Evolutionary conservation across 2,329 filamentous ascomycete genomes (phyloP), one percentile per base, ranked within the genome.

Genomic region (Colletotrichum zoysiae): DNA sequence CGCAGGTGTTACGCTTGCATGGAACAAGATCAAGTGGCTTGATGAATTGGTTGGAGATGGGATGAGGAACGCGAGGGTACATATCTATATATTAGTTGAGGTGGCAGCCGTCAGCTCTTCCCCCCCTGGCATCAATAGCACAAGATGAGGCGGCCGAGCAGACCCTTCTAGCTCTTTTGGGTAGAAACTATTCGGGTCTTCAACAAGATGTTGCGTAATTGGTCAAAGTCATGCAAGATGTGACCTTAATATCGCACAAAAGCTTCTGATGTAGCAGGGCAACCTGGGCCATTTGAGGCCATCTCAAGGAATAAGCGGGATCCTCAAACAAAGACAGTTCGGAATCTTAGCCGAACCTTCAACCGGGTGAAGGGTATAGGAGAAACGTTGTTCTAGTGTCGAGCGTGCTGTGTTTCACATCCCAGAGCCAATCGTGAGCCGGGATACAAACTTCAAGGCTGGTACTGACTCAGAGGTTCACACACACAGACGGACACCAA

Each of bases 11-110:
- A 38, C 59, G 44, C 8, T 55, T 7, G 16, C 44, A 4, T 65
- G 30, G 35, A 53, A 35, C 46, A 26, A 53, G 6, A 26, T 8
- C 20, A 23, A 40, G 30, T 2, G 38, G 14, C 30, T 18, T 11
- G n/a, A 11, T n/a, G 18, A 20, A 42, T n/a, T 5, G 7, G 1
- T 7, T 5, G 18, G 9, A 60, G 40, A 56, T 70, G 55, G 61
- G 46, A 66, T 26, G 70, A 70, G 59, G 59, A 48, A 58, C 38
- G 42, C 12, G 53, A 20, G 35, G 3, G 8, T 61, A 50, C 67
- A 66, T 61, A 70, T 66, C 70, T 70, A 70, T 70, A 70, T 33
- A 14, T 40, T n/a, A 61, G n/a, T 59, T 64, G 60, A 60, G 70
- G 65, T 73, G 70, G 56, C 66, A 70, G 60, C 48, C 70, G 57